Evolutionary conservation across 2,329 filamentous ascomycete genomes (phyloP).

Genomic region (Verticillium nubilum): DNA sequence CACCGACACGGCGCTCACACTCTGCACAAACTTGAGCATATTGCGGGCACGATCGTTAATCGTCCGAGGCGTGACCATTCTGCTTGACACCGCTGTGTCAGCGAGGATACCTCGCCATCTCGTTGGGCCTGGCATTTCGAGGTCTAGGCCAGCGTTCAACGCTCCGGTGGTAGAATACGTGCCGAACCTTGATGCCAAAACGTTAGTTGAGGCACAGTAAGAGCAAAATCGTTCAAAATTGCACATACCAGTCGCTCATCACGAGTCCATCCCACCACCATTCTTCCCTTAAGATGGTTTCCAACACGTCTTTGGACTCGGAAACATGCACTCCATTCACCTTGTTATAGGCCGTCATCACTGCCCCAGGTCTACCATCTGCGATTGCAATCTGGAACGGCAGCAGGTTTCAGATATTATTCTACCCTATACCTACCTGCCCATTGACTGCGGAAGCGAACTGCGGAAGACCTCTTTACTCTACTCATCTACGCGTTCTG

Average conservation of each 20-base stretch:
- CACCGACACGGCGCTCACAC: slow-evolving; percentile 43
- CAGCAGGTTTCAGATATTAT: too few species aligned
- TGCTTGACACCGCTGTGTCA: background rate
- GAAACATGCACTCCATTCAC: slow-evolving; percentile 52
- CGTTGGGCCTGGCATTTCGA: slow-evolving; percentile 56
- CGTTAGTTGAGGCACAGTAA: too few species aligned
- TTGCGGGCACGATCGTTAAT: slow-evolving; percentile 52
- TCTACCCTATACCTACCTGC: too few species aligned
- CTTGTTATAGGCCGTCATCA: slow-evolving; percentile 57
- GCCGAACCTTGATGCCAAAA: too few species aligned
- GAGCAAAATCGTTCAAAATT: background rate
- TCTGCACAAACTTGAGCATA: slow-evolving; percentile 53
- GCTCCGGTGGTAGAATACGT: slow-evolving; percentile 49
- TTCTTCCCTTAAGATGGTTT: slow-evolving; percentile 46
- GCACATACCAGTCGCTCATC: slow-evolving; percentile 51
- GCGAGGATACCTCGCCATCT: slow-evolving; percentile 19
- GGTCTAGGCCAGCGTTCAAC: slow-evolving; percentile 46
- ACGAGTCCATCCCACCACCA: slow-evolving; percentile 53
- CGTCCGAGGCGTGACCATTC: background rate
- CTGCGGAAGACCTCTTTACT: too few species aligned
- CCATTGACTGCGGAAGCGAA: too few species aligned
- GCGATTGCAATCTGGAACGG: slow-evolving; percentile 53
- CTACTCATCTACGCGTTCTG: too few species aligned
- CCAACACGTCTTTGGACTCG: slow-evolving; percentile 44
- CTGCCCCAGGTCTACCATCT: slow-evolving; percentile 43